Evolutionary conservation across 768 basidiomycete species (phyloP).

Genomic region (Tricholoma sp.): DNA sequence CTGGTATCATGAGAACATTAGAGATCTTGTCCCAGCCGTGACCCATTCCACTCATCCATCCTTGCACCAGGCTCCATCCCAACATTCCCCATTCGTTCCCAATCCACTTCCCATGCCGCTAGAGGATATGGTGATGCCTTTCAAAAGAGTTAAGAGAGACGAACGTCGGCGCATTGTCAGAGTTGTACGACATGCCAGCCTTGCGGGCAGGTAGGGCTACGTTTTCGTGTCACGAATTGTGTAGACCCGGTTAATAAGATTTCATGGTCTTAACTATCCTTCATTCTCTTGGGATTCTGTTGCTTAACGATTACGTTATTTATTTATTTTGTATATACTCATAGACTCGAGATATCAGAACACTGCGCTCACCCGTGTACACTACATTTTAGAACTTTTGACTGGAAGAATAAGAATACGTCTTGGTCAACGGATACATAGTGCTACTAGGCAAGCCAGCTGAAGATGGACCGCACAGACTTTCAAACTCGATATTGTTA

Average conservation of each 20-base stretch:
- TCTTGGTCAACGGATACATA: background rate
- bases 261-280: background rate
- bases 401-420: background rate
- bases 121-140: conserved; percentile 40
- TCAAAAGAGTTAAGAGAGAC: conserved; percentile 12
- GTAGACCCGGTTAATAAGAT: background rate
- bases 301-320: conserved; percentile 1
- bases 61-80: conserved; percentile 8
- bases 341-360: background rate
- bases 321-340: background rate
- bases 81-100: conserved; percentile 23
- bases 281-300: background rate
- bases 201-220: conserved; percentile 35
- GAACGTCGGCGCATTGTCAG: conserved; percentile 19
- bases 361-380: background rate
- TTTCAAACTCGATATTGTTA: too few relatives aligned
- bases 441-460: too few relatives aligned
- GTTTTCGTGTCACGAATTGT: background rate
- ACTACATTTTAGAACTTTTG: background rate
- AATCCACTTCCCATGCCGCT: conserved; percentile 55
- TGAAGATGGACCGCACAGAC: too few relatives aligned
- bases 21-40: background rate
- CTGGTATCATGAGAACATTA: background rate
- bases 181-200: conserved; percentile 30
- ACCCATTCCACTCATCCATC: background rate